phyloP scores from a whole-genome alignment of 75 land plant species.

The Pinus tabuliformis region DNA sequence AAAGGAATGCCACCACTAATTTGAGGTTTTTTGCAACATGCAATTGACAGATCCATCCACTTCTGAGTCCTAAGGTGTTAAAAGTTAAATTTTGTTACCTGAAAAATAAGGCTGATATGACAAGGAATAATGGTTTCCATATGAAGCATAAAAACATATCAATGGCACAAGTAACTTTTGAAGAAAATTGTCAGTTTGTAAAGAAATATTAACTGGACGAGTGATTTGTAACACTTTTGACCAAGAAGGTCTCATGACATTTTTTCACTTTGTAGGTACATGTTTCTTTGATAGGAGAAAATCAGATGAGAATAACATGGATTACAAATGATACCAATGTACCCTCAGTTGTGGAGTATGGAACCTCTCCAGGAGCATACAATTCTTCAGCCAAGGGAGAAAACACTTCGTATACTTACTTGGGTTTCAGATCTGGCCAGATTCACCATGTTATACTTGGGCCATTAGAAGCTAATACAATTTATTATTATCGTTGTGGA shows the following conservation, averaged over 20 bases:
- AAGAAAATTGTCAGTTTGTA: not conserved
- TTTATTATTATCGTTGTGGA: constrained; percentile 44
- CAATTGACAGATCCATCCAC: too few species aligned
- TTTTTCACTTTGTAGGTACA: constrained; percentile 31
- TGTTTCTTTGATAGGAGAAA: constrained; percentile 32
- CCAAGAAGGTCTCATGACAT: constrained; percentile 3
- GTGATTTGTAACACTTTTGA: not conserved
- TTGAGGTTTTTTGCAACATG: too few species aligned
- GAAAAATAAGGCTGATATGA: too few species aligned
- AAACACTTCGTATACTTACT: constrained; percentile 15
- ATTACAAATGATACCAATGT: constrained; percentile 11
- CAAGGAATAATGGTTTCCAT: too few species aligned
- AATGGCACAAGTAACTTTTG: too few species aligned
- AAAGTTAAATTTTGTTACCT: too few species aligned
- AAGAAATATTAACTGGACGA: not conserved
- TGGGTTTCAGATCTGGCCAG: constrained; percentile 29
- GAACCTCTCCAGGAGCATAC: constrained; percentile 30
- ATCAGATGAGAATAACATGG: constrained; percentile 37
- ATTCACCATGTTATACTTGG: constrained; percentile 31
- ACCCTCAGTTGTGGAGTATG: constrained; percentile 26
- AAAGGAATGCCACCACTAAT: too few species aligned
- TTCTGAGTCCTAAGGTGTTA: too few species aligned
- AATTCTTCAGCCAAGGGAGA: constrained; percentile 17
- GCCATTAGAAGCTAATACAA: constrained; percentile 22
- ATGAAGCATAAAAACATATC: too few species aligned